A percentile compares a stretch with the other conserved stretches of the same genome.
Evolutionary conservation across 192 early-diverging fungal genomes (phyloP).

Genomic region (Phycomyces blakesleeanus): DNA sequence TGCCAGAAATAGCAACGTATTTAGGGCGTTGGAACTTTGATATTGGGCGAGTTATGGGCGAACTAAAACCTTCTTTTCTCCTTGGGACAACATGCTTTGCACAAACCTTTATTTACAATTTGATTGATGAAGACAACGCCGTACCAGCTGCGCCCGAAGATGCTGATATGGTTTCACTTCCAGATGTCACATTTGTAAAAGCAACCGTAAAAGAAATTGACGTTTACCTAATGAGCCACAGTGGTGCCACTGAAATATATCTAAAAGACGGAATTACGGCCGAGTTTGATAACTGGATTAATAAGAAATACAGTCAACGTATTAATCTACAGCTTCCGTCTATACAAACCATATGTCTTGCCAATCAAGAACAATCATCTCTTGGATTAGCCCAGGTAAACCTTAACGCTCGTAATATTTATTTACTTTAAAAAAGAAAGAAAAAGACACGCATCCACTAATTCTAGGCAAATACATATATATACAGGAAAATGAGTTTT

Average conservation of each 20-base stretch:
- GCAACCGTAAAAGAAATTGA: constrained; percentile 51
- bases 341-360: constrained; percentile 49
- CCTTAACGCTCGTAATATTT: too few relatives aligned
- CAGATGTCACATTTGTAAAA: constrained; percentile 63
- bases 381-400: background rate
- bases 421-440: too few relatives aligned
- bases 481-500: constrained; percentile 18
- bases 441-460: too few relatives aligned
- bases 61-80: constrained; percentile 61
- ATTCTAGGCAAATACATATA: too few relatives aligned
- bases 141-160: constrained; percentile 44
- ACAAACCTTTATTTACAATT: constrained; percentile 60
- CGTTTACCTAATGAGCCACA: constrained; percentile 55
- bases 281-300: constrained; percentile 64
- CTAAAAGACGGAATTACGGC: constrained; percentile 57
- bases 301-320: constrained; percentile 49
- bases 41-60: constrained; percentile 58
- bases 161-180: constrained; percentile 27
- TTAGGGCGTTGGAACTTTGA: constrained; percentile 66
- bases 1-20: constrained; percentile 61
- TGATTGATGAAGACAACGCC: constrained; percentile 64
- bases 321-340: constrained; percentile 57
- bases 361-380: constrained; percentile 28
- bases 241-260: constrained; percentile 45
- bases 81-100: constrained; percentile 47